These are phyloP conservation scores for Chalciporus sphaerocephalus DNA, from an alignment of 768 basidiomycete genomes.

Conservation along the genomic window DNA sequence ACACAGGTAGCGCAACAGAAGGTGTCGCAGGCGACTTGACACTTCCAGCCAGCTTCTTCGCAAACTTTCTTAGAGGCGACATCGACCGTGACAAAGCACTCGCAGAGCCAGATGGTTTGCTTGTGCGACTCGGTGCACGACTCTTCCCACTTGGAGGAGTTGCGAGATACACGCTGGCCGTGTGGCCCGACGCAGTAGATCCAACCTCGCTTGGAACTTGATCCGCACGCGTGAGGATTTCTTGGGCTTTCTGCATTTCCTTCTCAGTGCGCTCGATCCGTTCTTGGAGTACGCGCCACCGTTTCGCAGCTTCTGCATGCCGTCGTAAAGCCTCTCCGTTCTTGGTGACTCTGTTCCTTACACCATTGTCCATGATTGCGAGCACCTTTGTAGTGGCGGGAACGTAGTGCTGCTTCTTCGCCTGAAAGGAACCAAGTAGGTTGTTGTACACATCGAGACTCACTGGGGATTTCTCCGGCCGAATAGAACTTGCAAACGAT, in stretches of 20 bases:
- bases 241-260: slow-evolving; percentile 74
- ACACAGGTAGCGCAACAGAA: slow-evolving; percentile 44
- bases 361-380: slow-evolving; percentile 90
- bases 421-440: slow-evolving; percentile 72
- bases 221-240: slow-evolving; percentile 46
- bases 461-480: slow-evolving; percentile 48
- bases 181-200: slow-evolving; percentile 61
- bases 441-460: slow-evolving; percentile 61
- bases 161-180: slow-evolving; percentile 57
- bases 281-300: slow-evolving; percentile 78
- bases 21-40: slow-evolving; percentile 37
- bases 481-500: slow-evolving; percentile 45
- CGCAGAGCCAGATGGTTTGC: slow-evolving; percentile 32
- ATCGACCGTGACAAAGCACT: slow-evolving; percentile 70
- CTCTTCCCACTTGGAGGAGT: slow-evolving; percentile 54
- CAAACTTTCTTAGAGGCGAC: slow-evolving; percentile 77
- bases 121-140: slow-evolving; percentile 38
- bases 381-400: slow-evolving; percentile 91
- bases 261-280: slow-evolving; percentile 75
- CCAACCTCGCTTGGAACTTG: slow-evolving; percentile 62
- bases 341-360: slow-evolving; percentile 89
- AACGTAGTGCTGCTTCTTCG: slow-evolving; percentile 95
- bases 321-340: slow-evolving; percentile 92
- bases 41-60: slow-evolving; percentile 59
- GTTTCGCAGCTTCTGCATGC: slow-evolving; percentile 82